Base-by-base conservation (phyloP, 2,329 filamentous ascomycete genomes). In the Penicillium sp. region DNA sequence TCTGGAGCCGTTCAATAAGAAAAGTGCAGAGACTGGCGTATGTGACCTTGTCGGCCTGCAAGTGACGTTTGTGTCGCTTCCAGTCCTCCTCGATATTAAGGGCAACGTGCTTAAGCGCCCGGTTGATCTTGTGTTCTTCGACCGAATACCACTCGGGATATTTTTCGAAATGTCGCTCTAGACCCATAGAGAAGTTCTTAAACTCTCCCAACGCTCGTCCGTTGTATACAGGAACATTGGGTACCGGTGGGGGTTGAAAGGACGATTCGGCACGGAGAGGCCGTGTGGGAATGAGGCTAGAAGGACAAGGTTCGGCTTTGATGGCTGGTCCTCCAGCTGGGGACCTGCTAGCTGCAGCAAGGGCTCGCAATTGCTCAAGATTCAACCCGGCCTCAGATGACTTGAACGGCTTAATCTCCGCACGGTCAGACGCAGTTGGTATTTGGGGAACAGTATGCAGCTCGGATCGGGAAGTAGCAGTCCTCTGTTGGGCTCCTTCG, bases 11-110 rank as follows among this genome's bases (percentile, higher is more conserved):
- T 4, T 49, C 40, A 29, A 50, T 44, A 27, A 57, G 44, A 25
- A 57, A 57, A 3, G 46, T 48, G 41, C 53, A 49, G 39, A 55
- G 53, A 6, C n/a, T 38, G 34, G n/a, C 41, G 14, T 36, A 40
- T 14, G 43, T 34, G 30, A 53, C 14, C 25, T 47, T 33, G 13
- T 25, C 41, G 14, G 41, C 46, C 13, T 47, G 31, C 6, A 19
- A 11, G 27, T 46, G 44, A 30, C 35, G 41, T n/a, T 40, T 11
- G 34, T 41, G 18, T 14, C n/a, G 41, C 14, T 41, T 46, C 22
- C 34, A 55, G 12, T 50, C 45, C 25, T 43, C 35, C 28, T 55
- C 46, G 4, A 55, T 33, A 22, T 22, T 37, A n/a, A 41, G 25
- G 25, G 39, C 40, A 25, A 47, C 38, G 25, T 53, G 47, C 28